Percentiles rank a stretch among this genome's conserved stretches.
phyloP scores from a whole-genome alignment of 306 rosid genomes.

The Prunus davidiana region DNA sequence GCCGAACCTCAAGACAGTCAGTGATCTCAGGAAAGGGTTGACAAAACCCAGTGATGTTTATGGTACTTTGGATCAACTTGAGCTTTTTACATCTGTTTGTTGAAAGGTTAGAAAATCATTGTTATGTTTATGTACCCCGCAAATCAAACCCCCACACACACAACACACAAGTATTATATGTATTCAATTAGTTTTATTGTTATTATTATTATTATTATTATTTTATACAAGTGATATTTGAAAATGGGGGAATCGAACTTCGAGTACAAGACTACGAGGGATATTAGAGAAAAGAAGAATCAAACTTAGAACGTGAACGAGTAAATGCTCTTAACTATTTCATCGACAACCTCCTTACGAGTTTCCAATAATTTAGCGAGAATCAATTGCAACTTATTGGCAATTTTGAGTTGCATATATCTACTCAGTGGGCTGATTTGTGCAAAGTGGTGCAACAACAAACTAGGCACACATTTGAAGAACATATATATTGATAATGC shows the following conservation, averaged over 20 bases:
- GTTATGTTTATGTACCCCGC: no score
- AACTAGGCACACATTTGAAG: slow-evolving; percentile 32
- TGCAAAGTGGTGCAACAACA: slow-evolving; percentile 44
- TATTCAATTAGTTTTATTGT: no score
- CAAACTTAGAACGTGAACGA: no score
- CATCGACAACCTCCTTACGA: no score
- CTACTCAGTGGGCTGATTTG: slow-evolving; percentile 48
- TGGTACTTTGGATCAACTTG: slow-evolving; percentile 50
- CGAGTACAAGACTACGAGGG: no score
- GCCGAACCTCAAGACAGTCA: slow-evolving; percentile 37
- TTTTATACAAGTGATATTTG: no score
- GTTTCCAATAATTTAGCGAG: background rate
- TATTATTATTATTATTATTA: no score
- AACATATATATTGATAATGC: slow-evolving; percentile 49
- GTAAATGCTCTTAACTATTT: no score
- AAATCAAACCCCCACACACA: no score
- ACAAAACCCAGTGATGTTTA: slow-evolving; percentile 57
- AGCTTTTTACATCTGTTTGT: slow-evolving; percentile 34
- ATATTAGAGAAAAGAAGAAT: no score
- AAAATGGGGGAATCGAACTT: no score
- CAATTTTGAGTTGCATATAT: background rate
- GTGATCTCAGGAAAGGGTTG: slow-evolving; percentile 36
- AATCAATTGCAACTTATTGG: background rate
- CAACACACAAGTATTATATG: no score
- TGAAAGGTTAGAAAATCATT: slow-evolving; percentile 27